Conservation (phyloP, 768 basidiomycete species). For the Filobasidium wieringae region DNA sequence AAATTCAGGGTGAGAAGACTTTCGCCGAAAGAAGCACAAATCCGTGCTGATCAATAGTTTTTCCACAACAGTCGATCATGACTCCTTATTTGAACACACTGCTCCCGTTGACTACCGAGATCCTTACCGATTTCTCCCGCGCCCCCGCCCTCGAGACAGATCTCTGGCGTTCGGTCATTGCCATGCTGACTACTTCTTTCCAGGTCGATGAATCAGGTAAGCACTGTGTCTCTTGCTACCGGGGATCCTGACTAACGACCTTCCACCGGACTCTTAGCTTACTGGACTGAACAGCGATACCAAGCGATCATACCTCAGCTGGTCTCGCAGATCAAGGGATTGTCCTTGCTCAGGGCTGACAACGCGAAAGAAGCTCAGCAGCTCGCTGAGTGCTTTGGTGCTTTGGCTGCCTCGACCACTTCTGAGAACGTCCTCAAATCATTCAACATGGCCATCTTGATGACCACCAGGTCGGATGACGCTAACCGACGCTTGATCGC, state of each 20-base stretch:
- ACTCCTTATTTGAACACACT: conserved; percentile 79
- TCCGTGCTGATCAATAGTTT: background rate
- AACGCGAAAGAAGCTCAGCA: background rate
- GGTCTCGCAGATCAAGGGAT: conserved; percentile 55
- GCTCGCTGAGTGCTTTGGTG: conserved; percentile 40
- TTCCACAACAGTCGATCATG: conserved; percentile 55
- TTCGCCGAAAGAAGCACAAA: background rate
- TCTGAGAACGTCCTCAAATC: conserved; percentile 59
- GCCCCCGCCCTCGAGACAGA: conserved; percentile 34
- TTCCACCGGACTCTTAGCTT: conserved; percentile 45
- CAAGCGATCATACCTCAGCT: conserved; percentile 43
- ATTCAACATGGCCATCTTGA: conserved; percentile 69
- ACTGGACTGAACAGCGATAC: conserved; percentile 58
- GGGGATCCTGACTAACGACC: background rate
- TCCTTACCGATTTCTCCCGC: conserved; percentile 47
- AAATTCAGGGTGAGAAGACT: conserved; percentile 63
- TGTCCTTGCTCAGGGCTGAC: conserved; percentile 39
- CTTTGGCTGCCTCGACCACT: conserved; percentile 49
- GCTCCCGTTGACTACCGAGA: conserved; percentile 54
- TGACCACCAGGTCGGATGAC: conserved; percentile 81
- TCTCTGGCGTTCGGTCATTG: conserved; percentile 56
- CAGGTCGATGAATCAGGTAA: conserved; percentile 67
- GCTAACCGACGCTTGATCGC: conserved; percentile 57
- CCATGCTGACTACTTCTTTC: conserved; percentile 57
- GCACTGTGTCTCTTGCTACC: conserved; percentile 26